Evolutionary conservation across 192 early-diverging fungal genomes (phyloP).

Genomic region (Allomyces javanicus): DNA sequence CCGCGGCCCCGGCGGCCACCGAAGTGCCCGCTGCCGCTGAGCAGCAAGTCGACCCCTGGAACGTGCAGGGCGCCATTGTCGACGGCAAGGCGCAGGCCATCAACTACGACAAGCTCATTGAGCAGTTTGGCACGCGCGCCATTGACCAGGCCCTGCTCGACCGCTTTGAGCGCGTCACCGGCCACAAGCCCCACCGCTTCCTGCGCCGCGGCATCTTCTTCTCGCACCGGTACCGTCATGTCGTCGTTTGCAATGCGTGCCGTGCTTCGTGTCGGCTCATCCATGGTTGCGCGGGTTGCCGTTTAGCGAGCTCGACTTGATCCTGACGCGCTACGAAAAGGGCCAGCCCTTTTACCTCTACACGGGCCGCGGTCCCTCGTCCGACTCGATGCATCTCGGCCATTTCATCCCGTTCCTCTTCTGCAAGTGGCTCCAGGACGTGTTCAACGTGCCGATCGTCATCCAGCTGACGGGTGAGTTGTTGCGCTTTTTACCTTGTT

Average conservation of each 20-base stretch:
- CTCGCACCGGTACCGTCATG: constrained; percentile 53
- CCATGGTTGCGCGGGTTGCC: not conserved
- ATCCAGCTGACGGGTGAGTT: constrained; percentile 67
- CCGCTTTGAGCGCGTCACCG: constrained; percentile 70
- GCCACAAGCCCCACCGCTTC: constrained; percentile 56
- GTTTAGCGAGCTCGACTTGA: constrained; percentile 50
- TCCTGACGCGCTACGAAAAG: constrained; percentile 81
- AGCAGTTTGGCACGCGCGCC: constrained; percentile 63
- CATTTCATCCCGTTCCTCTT: constrained; percentile 95
- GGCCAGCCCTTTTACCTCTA: constrained; percentile 95
- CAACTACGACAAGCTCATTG: constrained; percentile 79
- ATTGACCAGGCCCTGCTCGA: constrained; percentile 58
- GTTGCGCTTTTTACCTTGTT: not conserved
- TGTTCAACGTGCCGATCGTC: constrained; percentile 84
- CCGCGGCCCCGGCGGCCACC: too few relatives aligned
- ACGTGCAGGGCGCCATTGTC: constrained; percentile 75
- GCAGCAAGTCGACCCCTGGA: constrained; percentile 74
- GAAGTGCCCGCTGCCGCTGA: constrained; percentile 4
- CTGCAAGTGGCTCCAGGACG: constrained; percentile 93
- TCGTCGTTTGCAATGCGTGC: too few relatives aligned
- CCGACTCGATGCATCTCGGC: constrained; percentile 81
- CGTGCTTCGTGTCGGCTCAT: too few relatives aligned
- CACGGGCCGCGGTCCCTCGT: constrained; percentile 89
- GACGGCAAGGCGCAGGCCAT: constrained; percentile 72
- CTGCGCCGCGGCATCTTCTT: constrained; percentile 83